Evolutionary conservation across 116 monocot species (phyloP), one percentile per base, ranked within the genome.

Genomic region (Posidonia oceanica): DNA sequence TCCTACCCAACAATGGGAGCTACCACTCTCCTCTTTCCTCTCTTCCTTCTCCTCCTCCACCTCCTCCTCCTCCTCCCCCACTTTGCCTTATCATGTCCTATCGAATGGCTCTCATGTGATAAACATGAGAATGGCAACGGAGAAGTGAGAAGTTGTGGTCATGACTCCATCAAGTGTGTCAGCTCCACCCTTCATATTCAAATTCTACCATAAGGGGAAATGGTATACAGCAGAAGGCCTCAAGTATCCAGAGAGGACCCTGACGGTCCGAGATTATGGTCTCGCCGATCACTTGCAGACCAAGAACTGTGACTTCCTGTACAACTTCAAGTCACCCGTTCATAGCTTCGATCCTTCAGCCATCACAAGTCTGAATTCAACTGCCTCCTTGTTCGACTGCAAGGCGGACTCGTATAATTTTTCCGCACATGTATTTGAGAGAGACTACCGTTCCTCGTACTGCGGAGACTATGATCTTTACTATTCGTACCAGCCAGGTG

Each of bases 311-410:
- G 37, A 56, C 15, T 69, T 69, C 69, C 36, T 69, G 4, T 69
- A 69, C 39, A 38, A 69, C 11, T 69, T 69, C 55, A 52, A 48
- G 3, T 37, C 44, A 20, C 52, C 67, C 0, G 13, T 67, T 29
- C 67, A 29, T 21, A 17, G 51, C 14, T 67, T 67, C n/a, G 11
- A 67, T 16, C 48, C 67, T 51, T 67, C 67, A 20, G 22, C 13
- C 13, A 13, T 67, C 52, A 21, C 67, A 22, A 67, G 22, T 52
- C 13, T 21, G 48, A 52, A 51, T 38, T 67, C 64, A 7, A 42
- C n/a, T 12, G 21, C 52, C 67, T 12, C 52, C 44, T 52, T 67
- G 48, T 67, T 67, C 52, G 29, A 52, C 29, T 67, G 67, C 67
- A 38, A 69, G 15, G 17, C 56, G 17, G n/a, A 56, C n/a, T 16